Conservation (phyloP, 768 basidiomycete species). For the Nidularia pulvinata region DNA sequence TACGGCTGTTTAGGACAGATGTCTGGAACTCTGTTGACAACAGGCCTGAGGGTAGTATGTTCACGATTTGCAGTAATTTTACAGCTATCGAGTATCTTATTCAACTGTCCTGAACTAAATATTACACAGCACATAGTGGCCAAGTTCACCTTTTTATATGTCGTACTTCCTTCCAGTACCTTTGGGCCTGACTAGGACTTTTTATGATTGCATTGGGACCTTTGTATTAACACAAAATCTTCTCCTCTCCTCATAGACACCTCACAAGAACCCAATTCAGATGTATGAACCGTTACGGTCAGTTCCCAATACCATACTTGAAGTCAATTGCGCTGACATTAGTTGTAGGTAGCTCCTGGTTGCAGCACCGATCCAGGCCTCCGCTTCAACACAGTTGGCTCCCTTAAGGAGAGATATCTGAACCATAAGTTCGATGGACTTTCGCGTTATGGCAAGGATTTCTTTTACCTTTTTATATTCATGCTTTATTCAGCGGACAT, state of each 20-base stretch:
- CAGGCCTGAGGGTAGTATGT: neutral
- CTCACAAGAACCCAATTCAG: constrained; percentile 8
- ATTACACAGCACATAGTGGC: neutral
- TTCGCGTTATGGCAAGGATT: constrained; percentile 9
- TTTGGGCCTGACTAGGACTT: neutral
- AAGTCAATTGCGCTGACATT: neutral
- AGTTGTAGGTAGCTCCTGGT: constrained; percentile 2
- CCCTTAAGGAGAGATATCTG: constrained; percentile 7
- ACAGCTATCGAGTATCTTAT: neutral
- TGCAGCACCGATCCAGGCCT: constrained; percentile 4
- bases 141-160: neutral
- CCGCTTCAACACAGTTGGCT: constrained; percentile 4
- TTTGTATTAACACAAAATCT: constrained; percentile 11
- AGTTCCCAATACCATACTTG: neutral
- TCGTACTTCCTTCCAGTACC: neutral
- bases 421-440: constrained; percentile 4
- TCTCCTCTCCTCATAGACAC: constrained; percentile 11
- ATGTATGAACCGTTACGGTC: constrained; percentile 13
- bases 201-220: constrained; percentile 6
- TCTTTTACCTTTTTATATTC: neutral
- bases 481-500: neutral
- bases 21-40: neutral
- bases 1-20: neutral
- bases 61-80: neutral
- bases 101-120: neutral